phyloP scores from a whole-genome alignment of 768 basidiomycete species.

The Favolaschia claudopus region DNA sequence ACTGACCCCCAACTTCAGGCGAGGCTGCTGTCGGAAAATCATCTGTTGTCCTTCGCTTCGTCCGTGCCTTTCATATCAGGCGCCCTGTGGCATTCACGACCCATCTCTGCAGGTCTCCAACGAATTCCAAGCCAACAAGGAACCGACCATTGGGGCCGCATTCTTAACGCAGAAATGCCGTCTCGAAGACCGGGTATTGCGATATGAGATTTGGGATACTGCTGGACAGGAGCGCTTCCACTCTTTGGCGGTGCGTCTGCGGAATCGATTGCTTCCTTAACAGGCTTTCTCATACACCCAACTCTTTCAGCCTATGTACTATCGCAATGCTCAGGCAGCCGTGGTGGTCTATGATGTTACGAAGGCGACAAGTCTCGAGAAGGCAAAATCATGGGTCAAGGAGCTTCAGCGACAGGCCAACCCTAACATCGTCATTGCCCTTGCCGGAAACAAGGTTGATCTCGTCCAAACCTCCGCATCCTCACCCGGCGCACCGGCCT shows the following conservation, averaged over 20 bases:
- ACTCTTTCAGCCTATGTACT: slow-evolving; percentile 88
- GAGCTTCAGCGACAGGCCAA: slow-evolving; percentile 98
- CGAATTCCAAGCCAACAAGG: slow-evolving; percentile 99
- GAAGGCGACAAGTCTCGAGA: slow-evolving; percentile 94
- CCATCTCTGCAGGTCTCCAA: slow-evolving; percentile 75
- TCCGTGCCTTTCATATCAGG: slow-evolving; percentile 47
- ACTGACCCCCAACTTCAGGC: slow-evolving; percentile 56
- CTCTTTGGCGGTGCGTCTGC: slow-evolving; percentile 82
- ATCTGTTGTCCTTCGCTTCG: slow-evolving; percentile 97
- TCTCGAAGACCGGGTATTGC: slow-evolving; percentile 90
- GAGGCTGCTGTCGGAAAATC: slow-evolving; percentile 99
- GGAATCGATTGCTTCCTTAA: slow-evolving; percentile 1
- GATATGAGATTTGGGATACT: slow-evolving; percentile 98
- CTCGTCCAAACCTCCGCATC: slow-evolving; percentile 75
- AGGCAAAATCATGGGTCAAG: slow-evolving; percentile 99
- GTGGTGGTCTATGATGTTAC: slow-evolving; percentile 99
- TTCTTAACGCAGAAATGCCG: slow-evolving; percentile 96
- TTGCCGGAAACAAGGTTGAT: slow-evolving; percentile 98
- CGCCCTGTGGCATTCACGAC: slow-evolving; percentile 21
- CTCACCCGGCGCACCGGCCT: slow-evolving; percentile 52
- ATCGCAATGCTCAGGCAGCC: slow-evolving; percentile 96
- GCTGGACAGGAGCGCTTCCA: slow-evolving; percentile 97
- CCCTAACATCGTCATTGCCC: slow-evolving; percentile 98
- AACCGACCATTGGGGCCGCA: slow-evolving; percentile 97
- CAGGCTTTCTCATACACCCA: slow-evolving; percentile 20